Percentiles rank a stretch among this genome's conserved stretches.
Evolutionary conservation across 1,139 yeast species (phyloP).

Genomic region (Hyphopichia fennica): DNA sequence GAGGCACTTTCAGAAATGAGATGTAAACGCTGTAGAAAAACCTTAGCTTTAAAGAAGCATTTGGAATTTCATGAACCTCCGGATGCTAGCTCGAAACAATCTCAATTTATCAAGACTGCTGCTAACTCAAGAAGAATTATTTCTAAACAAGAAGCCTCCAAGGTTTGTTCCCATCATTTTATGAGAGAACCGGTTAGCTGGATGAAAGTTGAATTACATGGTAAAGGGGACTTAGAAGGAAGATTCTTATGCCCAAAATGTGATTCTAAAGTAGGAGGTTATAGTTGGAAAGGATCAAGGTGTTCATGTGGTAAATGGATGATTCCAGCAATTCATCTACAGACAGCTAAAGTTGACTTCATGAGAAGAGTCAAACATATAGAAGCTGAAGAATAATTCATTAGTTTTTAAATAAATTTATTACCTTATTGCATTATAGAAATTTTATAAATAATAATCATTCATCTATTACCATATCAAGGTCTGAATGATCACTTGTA

Average conservation of each 20-base stretch:
- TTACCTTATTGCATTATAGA: not conserved
- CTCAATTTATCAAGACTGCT: conserved; percentile 62
- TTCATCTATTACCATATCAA: conserved; percentile 53
- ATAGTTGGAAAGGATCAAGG: conserved; percentile 91
- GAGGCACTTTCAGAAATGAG: conserved; percentile 43
- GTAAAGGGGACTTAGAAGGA: conserved; percentile 76
- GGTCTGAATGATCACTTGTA: conserved; percentile 34
- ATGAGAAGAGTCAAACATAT: conserved; percentile 23
- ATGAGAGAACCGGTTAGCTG: conserved; percentile 84
- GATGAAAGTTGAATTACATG: conserved; percentile 80
- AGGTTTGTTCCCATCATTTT: conserved; percentile 73
- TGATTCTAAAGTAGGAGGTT: conserved; percentile 79
- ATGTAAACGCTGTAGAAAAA: conserved; percentile 69
- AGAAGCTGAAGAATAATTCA: not conserved
- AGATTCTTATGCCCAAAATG: conserved; percentile 85
- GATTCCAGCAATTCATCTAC: conserved; percentile 86
- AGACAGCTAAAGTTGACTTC: conserved; percentile 77
- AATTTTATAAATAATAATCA: conserved; percentile 6
- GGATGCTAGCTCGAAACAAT: conserved; percentile 56
- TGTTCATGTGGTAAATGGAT: conserved; percentile 98
- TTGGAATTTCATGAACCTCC: conserved; percentile 66
- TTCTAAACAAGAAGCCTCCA: conserved; percentile 54
- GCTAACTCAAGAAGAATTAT: conserved; percentile 57
- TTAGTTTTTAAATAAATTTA: not conserved
- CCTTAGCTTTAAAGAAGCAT: conserved; percentile 48